phyloP scores from a whole-genome alignment of 1,284 basidiomycete species.

The Violaceomyces palustris region DNA sequence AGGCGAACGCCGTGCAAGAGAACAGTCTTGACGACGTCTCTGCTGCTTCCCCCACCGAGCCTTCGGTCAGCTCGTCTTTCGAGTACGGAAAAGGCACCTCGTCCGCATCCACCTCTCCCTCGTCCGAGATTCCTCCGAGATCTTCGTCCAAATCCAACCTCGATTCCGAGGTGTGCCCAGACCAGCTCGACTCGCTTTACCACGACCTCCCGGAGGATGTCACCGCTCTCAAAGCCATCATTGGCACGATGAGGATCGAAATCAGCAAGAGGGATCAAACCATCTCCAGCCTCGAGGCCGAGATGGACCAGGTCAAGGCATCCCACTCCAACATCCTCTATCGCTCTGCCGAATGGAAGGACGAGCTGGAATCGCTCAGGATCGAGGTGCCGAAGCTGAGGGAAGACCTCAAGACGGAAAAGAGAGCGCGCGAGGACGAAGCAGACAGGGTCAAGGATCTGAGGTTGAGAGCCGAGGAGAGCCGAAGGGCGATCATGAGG shows the following conservation, averaged over 20 bases:
- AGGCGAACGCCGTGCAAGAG: too few relatives aligned
- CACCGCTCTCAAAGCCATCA: conserved; percentile 31
- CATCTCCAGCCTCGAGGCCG: conserved; percentile 17
- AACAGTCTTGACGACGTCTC: too few relatives aligned
- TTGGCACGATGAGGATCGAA: conserved; percentile 31
- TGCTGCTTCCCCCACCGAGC: too few relatives aligned
- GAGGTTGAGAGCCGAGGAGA: conserved; percentile 43
- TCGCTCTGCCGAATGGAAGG: conserved; percentile 37
- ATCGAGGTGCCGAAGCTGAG: conserved; percentile 14
- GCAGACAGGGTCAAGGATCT: conserved; percentile 45
- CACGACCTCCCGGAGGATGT: conserved; percentile 20
- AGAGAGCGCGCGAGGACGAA: conserved; percentile 30
- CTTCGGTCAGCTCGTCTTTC: too few relatives aligned
- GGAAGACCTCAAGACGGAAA: conserved; percentile 11
- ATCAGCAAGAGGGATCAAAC: conserved; percentile 14
- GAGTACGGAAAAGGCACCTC: too few relatives aligned
- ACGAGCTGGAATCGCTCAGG: conserved; percentile 35
- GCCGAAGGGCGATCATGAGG: conserved; percentile 45
- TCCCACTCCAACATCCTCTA: conserved; percentile 32
- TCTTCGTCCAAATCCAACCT: too few relatives aligned
- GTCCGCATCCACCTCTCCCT: too few relatives aligned
- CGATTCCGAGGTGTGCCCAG: too few relatives aligned
- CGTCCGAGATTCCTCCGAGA: too few relatives aligned
- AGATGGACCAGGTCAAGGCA: conserved; percentile 31
- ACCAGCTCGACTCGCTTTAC: conserved; percentile 31